These are phyloP conservation scores for Mucor lusitanicus DNA, from an alignment of 371 early-diverging fungal genomes.

Conservation along the genomic window DNA sequence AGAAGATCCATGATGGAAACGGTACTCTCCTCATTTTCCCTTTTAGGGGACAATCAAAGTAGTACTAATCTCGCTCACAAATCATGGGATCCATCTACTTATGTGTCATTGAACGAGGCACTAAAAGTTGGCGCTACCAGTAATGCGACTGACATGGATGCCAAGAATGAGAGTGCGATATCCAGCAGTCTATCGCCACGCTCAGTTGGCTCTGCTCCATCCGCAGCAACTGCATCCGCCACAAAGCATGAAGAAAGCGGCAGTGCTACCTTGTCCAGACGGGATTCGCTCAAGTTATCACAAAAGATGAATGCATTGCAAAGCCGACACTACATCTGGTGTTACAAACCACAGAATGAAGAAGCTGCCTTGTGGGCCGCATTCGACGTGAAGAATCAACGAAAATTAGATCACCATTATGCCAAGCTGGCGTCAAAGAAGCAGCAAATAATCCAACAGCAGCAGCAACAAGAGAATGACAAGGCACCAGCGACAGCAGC, in stretches of 20 bases:
- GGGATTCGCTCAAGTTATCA: not conserved
- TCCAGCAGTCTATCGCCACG: not conserved
- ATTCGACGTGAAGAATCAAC: constrained; percentile 16
- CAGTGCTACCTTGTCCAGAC: not conserved
- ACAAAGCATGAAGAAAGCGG: not conserved
- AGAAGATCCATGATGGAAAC: constrained; percentile 15
- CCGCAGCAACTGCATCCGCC: not conserved
- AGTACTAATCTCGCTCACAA: not conserved
- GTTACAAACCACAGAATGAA: constrained; percentile 5
- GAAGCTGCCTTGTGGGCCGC: constrained; percentile 11
- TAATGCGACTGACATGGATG: not conserved
- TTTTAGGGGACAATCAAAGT: constrained; percentile 1
- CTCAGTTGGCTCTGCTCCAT: not conserved
- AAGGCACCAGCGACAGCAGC: not conserved
- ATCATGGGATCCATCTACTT: not conserved
- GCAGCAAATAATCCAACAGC: not conserved
- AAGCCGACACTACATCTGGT: constrained; percentile 15
- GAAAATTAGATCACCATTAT: constrained; percentile 10
- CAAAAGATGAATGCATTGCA: constrained; percentile 7
- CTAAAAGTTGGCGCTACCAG: not conserved
- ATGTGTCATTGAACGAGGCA: not conserved
- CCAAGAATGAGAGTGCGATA: not conserved
- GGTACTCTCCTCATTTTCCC: constrained; percentile 11
- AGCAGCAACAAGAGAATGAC: not conserved
- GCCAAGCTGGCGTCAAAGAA: not conserved